Conservation (phyloP, 129 eudicot species). For the Flaveria bidentis region DNA sequence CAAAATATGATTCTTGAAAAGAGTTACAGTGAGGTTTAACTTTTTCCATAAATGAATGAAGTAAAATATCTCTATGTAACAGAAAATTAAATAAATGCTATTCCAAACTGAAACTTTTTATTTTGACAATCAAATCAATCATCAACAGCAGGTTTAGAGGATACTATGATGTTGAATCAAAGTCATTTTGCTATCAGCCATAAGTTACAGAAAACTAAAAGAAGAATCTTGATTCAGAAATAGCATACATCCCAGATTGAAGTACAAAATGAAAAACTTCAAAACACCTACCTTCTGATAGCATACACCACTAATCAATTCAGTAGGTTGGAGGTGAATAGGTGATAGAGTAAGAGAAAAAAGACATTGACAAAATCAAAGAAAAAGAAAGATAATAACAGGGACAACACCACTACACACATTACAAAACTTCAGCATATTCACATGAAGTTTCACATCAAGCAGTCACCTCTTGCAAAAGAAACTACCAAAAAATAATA, state of each 20-base stretch:
- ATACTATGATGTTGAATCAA: neutral
- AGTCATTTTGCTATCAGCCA: neutral
- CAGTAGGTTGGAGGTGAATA: constrained; percentile 8
- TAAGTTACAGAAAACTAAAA: neutral
- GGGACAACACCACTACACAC: constrained; percentile 37
- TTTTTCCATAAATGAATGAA: neutral
- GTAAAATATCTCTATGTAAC: neutral
- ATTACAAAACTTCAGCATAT: constrained; percentile 38
- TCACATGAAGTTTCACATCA: constrained; percentile 65
- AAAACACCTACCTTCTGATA: constrained; percentile 18
- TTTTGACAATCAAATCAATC: constrained; percentile 4
- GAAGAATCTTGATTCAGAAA: neutral
- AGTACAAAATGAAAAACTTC: constrained; percentile 6
- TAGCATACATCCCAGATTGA: neutral
- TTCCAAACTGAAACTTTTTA: neutral
- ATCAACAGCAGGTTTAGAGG: neutral
- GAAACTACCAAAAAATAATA: constrained; percentile 1
- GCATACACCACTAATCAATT: neutral
- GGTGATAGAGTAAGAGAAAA: constrained; percentile 21
- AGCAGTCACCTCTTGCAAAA: constrained; percentile 36
- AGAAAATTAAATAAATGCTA: neutral
- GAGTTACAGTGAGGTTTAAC: neutral
- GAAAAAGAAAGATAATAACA: constrained; percentile 26
- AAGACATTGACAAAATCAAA: neutral
- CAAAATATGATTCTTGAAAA: neutral